Base-by-base conservation (phyloP, 495 filamentous ascomycete genomes). In the Penicillium pulvis region DNA sequence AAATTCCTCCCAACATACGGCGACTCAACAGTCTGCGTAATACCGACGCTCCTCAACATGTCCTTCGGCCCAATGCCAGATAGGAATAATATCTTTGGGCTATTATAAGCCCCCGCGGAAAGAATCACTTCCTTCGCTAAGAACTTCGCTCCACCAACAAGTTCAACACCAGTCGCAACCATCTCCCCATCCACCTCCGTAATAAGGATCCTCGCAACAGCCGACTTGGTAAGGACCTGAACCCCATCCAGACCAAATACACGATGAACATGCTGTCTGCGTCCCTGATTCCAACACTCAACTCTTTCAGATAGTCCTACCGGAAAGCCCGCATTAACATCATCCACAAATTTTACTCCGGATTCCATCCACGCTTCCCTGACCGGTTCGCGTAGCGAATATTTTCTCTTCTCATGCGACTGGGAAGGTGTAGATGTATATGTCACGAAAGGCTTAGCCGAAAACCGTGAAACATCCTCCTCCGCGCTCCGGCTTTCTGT, bases 1-100 rank as follows among this genome's bases (percentile, higher is more conserved):
- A 73, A 64, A 45, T 76, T 75, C 33, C 61, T 48, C 14, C 76
- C 75, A 5, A 79, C 73, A 4, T 65, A 64, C 23, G 71, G 74
- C 1, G 60, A 45, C 51, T 76, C 61, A 7, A 64, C 49, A 23
- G 63, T 11, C 26, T 50, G 46, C 8, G 16, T 11, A 35, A 57
- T 52, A 17, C 48, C 62, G 41, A 66, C 65, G 31, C 62, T 52
- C 2, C 48, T 24, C 0, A 79, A 59, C 24, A 67, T 30, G 3
- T 56, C 50, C 6, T 26, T 50, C 0, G 70, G 61, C 1, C 76
- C 76, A 23, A 79, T 70, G 7, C 75, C 75, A 6, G 72, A 75
- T 41, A 76, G 59, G 61, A 73, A 62, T 24, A 79, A 63, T 1
- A 79, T 36, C 57, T 75, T 69, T 0, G 75, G 75, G 0, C 71